A percentile compares a stretch with the other conserved stretches of the same genome.
Evolutionary conservation across 2,329 filamentous ascomycete species (phyloP).

Genomic region (Dactylonectria estremocensis): DNA sequence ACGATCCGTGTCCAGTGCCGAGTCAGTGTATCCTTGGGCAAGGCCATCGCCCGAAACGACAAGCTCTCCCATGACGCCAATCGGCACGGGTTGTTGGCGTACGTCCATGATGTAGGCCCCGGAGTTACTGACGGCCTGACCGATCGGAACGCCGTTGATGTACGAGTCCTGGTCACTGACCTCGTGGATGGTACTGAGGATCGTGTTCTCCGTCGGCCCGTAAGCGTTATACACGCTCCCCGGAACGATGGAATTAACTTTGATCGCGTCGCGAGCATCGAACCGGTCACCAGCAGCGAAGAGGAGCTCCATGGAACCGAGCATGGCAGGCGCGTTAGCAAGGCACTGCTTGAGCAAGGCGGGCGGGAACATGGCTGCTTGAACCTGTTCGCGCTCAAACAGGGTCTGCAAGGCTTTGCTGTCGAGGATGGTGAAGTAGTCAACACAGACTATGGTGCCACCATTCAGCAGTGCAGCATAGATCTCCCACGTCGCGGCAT

Average conservation of each 20-base stretch:
- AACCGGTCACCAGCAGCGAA: slow-evolving; percentile 37
- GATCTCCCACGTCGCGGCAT: slow-evolving; percentile 29
- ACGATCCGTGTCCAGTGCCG: background rate
- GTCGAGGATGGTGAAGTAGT: slow-evolving; percentile 22
- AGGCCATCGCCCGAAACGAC: slow-evolving; percentile 44
- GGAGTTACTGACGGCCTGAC: slow-evolving; percentile 38
- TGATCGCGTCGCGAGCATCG: background rate
- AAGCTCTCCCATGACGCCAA: slow-evolving; percentile 49
- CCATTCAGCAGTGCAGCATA: slow-evolving; percentile 19
- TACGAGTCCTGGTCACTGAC: slow-evolving; percentile 9
- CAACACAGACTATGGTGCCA: slow-evolving; percentile 35
- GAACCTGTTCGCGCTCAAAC: slow-evolving; percentile 29
- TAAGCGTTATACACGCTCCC: slow-evolving; percentile 28
- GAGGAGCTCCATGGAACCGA: slow-evolving; percentile 21
- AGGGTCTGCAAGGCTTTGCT: background rate
- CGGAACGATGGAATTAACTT: background rate
- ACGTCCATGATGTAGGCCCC: slow-evolving; percentile 45
- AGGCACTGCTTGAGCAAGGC: slow-evolving; percentile 41
- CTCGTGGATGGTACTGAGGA: slow-evolving; percentile 23
- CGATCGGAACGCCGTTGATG: slow-evolving; percentile 39
- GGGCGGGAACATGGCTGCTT: slow-evolving; percentile 32
- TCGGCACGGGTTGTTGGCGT: slow-evolving; percentile 41
- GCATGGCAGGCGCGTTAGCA: slow-evolving; percentile 13
- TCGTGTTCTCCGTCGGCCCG: slow-evolving; percentile 41
- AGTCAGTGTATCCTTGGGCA: slow-evolving; percentile 23